Evolutionary conservation across 1,284 basidiomycete genomes (phyloP), one percentile per base, ranked within the genome.

Genomic region (Acaromyces ingoldii): DNA sequence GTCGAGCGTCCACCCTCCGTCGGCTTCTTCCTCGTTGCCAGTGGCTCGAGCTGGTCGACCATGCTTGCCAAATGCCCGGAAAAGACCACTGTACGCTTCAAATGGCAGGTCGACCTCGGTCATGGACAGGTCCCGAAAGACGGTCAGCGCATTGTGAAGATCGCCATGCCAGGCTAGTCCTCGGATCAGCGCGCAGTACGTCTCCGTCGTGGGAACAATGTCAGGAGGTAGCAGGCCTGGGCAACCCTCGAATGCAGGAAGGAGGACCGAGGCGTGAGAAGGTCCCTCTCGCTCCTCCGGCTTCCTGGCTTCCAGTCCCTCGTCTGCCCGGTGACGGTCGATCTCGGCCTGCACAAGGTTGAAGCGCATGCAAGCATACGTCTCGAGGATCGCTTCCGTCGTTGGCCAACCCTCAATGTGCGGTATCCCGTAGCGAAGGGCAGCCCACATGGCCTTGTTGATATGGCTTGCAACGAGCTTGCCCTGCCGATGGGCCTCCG

Each of bases 1-100:
- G 6, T n/a, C 30, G 6, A 19, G 4, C 11, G 4, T 45, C 42
- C 42, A 45, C 4, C 42, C n/a, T n/a, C n/a, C n/a, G n/a, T n/a
- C n/a, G n/a, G n/a, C n/a, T n/a, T n/a, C 42, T 28, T 45, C 13
- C 17, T 45, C 22, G 34, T 45, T 45, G 24, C 30, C 26, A 26
- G 13, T 22, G 25, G 11, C 17, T 11, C 22, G 11, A 17, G 42
- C 30, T 11, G 42, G 42, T 29, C 30, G 19, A 33, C 42, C 25
- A 25, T 45, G 42, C 42, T 45, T 45, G 5, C 21, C 17, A 22
- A 45, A 45, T n/a, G 17, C 42, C 17, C 26, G 21, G 34, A 45
- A 45, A 15, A 45, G 15, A 30, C n/a, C 13, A 4, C 25, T 31
- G 24, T 26, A 45, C 17, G 42, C 34, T 11, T 19, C 19, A 22